A percentile compares a stretch with the other conserved stretches of the same genome.
Evolutionary conservation across 768 basidiomycete genomes (phyloP).

Genomic region (Xanthoconium stramineum): DNA sequence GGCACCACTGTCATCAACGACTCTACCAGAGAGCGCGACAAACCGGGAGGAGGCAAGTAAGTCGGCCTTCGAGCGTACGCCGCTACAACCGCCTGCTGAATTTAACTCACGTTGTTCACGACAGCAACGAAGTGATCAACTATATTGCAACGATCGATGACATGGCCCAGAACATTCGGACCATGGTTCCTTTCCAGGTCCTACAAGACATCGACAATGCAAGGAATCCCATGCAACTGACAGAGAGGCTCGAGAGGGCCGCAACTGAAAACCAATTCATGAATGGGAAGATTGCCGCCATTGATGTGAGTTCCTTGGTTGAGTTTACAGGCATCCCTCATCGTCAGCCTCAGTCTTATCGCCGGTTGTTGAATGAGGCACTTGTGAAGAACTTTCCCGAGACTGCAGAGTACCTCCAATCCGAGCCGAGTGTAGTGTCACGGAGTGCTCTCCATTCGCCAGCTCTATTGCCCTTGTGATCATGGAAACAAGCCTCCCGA

Average conservation of each 20-base stretch:
- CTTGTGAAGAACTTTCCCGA: slow-evolving; percentile 72
- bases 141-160: slow-evolving; percentile 68
- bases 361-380: slow-evolving; percentile 63
- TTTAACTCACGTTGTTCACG: neutral
- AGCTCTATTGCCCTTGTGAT: too few relatives aligned
- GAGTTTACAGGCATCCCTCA: neutral
- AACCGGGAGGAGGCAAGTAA: slow-evolving; percentile 65
- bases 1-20: slow-evolving; percentile 83
- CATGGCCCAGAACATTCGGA: slow-evolving; percentile 57
- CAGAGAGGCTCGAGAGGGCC: slow-evolving; percentile 72
- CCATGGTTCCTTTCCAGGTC: slow-evolving; percentile 73
- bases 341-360: slow-evolving; percentile 55
- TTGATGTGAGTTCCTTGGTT: slow-evolving; percentile 48
- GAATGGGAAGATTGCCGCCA: slow-evolving; percentile 81
- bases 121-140: slow-evolving; percentile 65
- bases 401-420: slow-evolving; percentile 25
- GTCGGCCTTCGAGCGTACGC: slow-evolving; percentile 74
- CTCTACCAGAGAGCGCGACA: slow-evolving; percentile 75
- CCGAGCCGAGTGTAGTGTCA: slow-evolving; percentile 1
- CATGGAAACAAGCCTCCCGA: too few relatives aligned
- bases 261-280: slow-evolving; percentile 90
- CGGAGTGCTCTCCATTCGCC: neutral
- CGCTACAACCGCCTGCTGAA: neutral
- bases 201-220: slow-evolving; percentile 76
- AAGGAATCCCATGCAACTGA: slow-evolving; percentile 78